These are phyloP conservation scores for Smallanthus sonchifolius DNA, from an alignment of 129 eudicot genomes.

Conservation along the genomic window DNA sequence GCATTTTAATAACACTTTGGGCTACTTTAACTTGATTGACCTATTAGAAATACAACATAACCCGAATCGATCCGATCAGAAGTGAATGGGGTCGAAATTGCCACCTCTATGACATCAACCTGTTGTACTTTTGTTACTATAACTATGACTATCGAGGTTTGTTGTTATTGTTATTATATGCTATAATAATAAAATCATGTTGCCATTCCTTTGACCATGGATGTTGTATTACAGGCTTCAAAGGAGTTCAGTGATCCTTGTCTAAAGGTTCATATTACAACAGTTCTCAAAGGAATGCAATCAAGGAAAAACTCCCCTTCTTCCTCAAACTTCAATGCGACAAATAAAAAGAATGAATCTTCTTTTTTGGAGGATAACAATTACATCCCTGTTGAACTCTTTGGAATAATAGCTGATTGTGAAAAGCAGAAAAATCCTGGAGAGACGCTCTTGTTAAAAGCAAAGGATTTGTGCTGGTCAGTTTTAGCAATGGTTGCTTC, in stretches of 20 bases:
- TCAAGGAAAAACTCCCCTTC: conserved; percentile 42
- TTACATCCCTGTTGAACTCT: conserved; percentile 67
- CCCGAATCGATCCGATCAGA: background rate
- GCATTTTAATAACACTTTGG: background rate
- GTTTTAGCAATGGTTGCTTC: conserved; percentile 88
- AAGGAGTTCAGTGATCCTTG: conserved; percentile 84
- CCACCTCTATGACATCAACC: background rate
- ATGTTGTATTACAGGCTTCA: conserved; percentile 58
- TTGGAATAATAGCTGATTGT: conserved; percentile 84
- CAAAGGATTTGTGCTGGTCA: conserved; percentile 92
- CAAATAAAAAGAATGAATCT: conserved; percentile 38
- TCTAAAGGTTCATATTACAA: conserved; percentile 66
- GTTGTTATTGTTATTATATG: conserved; percentile 10
- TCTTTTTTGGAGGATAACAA: conserved; percentile 43
- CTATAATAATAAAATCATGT: conserved; percentile 10
- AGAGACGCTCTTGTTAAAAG: conserved; percentile 79
- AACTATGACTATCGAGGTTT: conserved; percentile 8
- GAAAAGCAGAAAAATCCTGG: conserved; percentile 82
- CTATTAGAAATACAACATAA: background rate
- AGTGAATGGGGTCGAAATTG: background rate
- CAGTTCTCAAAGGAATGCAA: conserved; percentile 83
- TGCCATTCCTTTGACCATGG: background rate
- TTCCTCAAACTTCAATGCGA: conserved; percentile 42
- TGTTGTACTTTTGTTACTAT: conserved; percentile 5
- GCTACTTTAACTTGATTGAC: background rate